These are phyloP conservation scores for Saccharomycopsis phalli DNA, from an alignment of 1,139 yeast species.

Conservation along the genomic window DNA sequence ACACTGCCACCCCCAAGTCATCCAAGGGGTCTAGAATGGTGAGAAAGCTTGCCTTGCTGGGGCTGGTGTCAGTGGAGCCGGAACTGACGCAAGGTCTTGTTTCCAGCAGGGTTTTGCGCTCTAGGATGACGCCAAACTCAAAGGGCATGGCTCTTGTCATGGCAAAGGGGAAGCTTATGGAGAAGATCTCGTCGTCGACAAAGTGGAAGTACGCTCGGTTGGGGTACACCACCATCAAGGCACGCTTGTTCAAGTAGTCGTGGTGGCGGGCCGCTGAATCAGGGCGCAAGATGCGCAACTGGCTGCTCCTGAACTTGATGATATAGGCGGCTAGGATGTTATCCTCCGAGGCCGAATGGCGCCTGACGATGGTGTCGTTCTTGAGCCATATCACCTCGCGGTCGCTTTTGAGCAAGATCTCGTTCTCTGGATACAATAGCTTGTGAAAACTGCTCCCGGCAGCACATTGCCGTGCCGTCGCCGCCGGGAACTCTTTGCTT, in stretches of 20 bases:
- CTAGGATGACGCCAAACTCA: conserved; percentile 56
- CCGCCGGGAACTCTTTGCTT: too few species aligned
- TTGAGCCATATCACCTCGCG: conserved; percentile 15
- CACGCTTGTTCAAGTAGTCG: conserved; percentile 23
- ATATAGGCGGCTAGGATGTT: conserved; percentile 13
- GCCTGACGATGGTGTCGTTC: conserved; percentile 14
- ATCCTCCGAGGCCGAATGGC: conserved; percentile 7
- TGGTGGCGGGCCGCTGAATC: too few species aligned
- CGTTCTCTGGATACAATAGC: conserved; percentile 8
- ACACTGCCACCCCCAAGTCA: conserved; percentile 57
- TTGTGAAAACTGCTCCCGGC: too few species aligned
- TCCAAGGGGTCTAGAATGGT: conserved; percentile 62
- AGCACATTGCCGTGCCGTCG: too few species aligned
- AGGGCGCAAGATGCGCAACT: conserved; percentile 8
- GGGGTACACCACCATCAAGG: conserved; percentile 42
- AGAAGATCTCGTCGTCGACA: conserved; percentile 46
- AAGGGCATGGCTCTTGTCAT: conserved; percentile 49
- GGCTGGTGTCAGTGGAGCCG: conserved; percentile 12
- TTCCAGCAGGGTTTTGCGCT: conserved; percentile 39
- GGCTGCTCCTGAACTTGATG: conserved; percentile 4
- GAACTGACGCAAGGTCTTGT: too few species aligned
- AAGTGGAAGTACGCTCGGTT: conserved; percentile 50
- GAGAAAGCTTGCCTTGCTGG: conserved; percentile 37
- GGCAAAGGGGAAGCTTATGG: conserved; percentile 56
- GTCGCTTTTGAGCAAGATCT: conserved; percentile 4